Base-by-base conservation (phyloP, 2,329 filamentous ascomycete species). In the Cladosporium halotolerans region DNA sequence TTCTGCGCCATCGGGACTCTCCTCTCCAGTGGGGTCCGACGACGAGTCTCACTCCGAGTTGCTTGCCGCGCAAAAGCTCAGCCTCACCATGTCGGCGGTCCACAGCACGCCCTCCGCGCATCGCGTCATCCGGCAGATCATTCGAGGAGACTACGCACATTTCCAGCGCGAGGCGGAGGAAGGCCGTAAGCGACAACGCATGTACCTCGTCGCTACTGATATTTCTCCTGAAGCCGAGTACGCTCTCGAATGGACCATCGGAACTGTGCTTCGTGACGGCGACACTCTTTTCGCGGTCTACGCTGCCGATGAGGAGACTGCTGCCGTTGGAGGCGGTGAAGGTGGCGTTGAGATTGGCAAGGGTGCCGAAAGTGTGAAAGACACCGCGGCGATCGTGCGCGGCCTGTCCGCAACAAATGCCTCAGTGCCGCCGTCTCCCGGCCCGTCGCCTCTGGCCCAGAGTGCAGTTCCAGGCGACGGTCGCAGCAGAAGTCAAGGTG, bases 241-340 rank as follows among this genome's bases (percentile, higher is more conserved):
- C 68, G 93, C 93, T 1, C 77, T 99, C 32, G 93, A 99, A 69
- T 99, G 93, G 93, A 93, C 92, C 0, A 91, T 99, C 53, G 93
- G 93, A 7, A 97, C 92, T 0, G 90, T 97, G 5, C 77, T 99
- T 31, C 82, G 93, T 45, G 91, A 97, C 62, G 93, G 93, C 7
- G 93, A 99, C 67, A 97, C 92, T 0, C 78, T 99, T 34, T 84
- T 96, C 57, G 90, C 89, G 2, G 89, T 97, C 43, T 96, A 95
- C 72, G 95, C 91, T 54, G 85, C 95, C 19, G 90, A 96, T 60
- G 92, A 97, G 68, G 92, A 97, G 60, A 70, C 68, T 9, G 74
- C 72, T 10, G 71, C 74, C 3, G 69, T 67, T 62, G 79, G 79
- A 8, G 82, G 68, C 50, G 42, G 42, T 14, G 72, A 66, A 31